These are phyloP conservation scores for Cordyceps tenuipes DNA, from an alignment of 2,329 filamentous ascomycete species.

Conservation along the genomic window DNA sequence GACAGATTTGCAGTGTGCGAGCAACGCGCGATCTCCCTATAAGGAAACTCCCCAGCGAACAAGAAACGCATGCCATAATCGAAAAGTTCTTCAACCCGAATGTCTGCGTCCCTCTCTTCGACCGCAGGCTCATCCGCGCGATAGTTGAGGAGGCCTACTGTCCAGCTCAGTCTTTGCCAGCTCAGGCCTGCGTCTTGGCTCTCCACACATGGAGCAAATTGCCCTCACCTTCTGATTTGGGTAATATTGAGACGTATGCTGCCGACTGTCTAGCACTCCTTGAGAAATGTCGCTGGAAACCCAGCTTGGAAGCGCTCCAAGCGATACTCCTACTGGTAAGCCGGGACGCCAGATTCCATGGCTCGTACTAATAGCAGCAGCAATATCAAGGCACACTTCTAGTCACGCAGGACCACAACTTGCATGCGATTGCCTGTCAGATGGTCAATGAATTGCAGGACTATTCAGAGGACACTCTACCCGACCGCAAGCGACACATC, in stretches of 20 bases:
- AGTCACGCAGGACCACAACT: background rate
- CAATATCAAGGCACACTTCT: background rate
- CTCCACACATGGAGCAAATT: conserved; percentile 7
- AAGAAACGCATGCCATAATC: background rate
- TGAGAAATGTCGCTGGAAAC: background rate
- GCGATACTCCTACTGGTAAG: conserved; percentile 14
- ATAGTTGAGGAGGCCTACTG: conserved; percentile 11
- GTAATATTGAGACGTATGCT: background rate
- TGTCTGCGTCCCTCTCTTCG: background rate
- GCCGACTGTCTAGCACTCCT: background rate
- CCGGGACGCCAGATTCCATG: background rate
- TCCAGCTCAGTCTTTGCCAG: background rate
- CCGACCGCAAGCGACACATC: conserved; percentile 4
- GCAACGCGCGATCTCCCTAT: background rate
- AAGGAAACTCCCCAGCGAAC: background rate
- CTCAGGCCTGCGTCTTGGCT: conserved; percentile 15
- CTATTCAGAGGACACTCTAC: background rate
- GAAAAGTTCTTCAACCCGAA: background rate
- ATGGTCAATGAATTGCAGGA: conserved; percentile 13
- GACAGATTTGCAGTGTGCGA: background rate
- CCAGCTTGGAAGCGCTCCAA: conserved; percentile 12
- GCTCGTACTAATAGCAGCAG: background rate
- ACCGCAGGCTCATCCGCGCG: conserved; percentile 1
- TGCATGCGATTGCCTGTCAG: conserved; percentile 12
- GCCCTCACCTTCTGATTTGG: background rate